Base-by-base conservation (phyloP, 2,329 filamentous ascomycete genomes). In the Meredithiella fracta region DNA sequence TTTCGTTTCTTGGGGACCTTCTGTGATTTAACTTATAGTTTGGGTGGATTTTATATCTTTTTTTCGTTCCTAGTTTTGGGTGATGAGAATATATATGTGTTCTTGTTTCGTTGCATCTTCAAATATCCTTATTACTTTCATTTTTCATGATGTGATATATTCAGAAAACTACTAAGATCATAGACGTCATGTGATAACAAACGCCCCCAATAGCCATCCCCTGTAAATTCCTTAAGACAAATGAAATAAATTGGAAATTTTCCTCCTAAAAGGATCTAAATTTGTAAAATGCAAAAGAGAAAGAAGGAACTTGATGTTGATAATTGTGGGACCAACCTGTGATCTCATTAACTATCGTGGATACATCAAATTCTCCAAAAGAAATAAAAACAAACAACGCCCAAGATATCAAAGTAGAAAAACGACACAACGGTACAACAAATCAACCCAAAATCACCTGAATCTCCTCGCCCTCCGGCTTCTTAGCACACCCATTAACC, bases 401-500 rank as follows among this genome's bases (percentile, higher is more conserved):
- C 37, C 7, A 53, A 51, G 17, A 40, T 38, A 11, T 17, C 25
- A 44, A 15, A 57, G n/a, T 5, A 53, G 17, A 47, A 6, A 37
- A 26, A 42, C n/a, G 25, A 37, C 31, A 29, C 9, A 6, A 25
- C 51, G 29, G 29, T 7, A 25, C 44, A 47, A 25, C n/a, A 38
- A 31, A 25, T 29, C 11, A n/a, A 5, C 50, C 5, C 15, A 25
- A 56, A 14, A 44, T 9, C 15, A 9, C 37, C n/a, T 7, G 34
- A n/a, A 37, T 44, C 3, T 20, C 20, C 14, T 40, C 20, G 50
- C 22, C 68, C 59, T 66, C 65, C 58, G 80, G 79, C 72, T 85
- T 85, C 65, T 74, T 73, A 22, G 80, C 77, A 65, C 79, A 83
- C 6, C 82, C 82, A 59, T 71, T 78, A 59, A 85, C 67, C 69